phyloP scores from a whole-genome alignment of 1,284 basidiomycete genomes.

The Ceratobasidium papillatum region DNA sequence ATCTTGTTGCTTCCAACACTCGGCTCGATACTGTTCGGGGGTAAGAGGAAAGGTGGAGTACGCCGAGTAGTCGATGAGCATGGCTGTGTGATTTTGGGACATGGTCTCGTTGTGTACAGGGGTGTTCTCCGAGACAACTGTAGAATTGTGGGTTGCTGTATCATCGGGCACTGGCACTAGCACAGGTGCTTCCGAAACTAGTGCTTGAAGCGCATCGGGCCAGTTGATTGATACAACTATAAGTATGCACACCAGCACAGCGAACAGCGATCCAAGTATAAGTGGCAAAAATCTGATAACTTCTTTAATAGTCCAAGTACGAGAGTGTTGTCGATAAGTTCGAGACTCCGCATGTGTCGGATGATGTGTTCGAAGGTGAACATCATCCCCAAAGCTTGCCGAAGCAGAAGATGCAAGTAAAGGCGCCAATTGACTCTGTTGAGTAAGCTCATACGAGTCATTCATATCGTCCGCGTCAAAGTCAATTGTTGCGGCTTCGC shows the following conservation, averaged over 20 bases:
- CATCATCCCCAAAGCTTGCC: conserved; percentile 34
- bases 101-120: conserved; percentile 9
- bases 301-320: neutral
- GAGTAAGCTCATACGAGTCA: conserved; percentile 19
- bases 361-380: conserved; percentile 19
- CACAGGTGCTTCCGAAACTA: conserved; percentile 50
- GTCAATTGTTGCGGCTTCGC: conserved; percentile 10
- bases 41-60: conserved; percentile 68
- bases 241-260: conserved; percentile 61
- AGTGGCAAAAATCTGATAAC: conserved; percentile 47
- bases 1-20: conserved; percentile 62
- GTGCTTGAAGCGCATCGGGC: conserved; percentile 60
- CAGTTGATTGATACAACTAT: conserved; percentile 61
- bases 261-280: conserved; percentile 59
- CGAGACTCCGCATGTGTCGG: neutral
- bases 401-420: conserved; percentile 33
- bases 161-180: conserved; percentile 3
- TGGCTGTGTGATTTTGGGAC: conserved; percentile 47
- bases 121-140: conserved; percentile 17
- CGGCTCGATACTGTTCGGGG: conserved; percentile 62
- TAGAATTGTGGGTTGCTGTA: neutral
- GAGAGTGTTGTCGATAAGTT: neutral
- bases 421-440: conserved; percentile 35
- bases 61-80: conserved; percentile 64
- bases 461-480: conserved; percentile 1